Conservation (phyloP, 2,329 filamentous ascomycete genomes). For the Penicillium corylophilum region DNA sequence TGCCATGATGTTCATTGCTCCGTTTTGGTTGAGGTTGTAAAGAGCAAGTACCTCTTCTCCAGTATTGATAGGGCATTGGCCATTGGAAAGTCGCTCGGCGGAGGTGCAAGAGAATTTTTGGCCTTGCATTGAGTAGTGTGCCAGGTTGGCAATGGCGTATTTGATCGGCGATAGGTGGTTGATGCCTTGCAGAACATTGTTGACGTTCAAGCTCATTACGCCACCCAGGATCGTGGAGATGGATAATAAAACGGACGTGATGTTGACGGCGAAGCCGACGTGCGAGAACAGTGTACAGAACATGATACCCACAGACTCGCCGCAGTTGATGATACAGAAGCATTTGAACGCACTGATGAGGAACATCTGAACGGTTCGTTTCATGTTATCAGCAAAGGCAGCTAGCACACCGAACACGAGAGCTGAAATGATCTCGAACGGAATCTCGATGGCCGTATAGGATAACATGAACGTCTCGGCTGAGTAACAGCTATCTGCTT, state of each 20-base stretch:
- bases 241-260: conserved; percentile 68
- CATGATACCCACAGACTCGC: conserved; percentile 74
- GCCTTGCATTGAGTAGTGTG: conserved; percentile 61
- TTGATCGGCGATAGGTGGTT: conserved; percentile 72
- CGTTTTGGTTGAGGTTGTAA: conserved; percentile 65
- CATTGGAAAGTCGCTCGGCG: conserved; percentile 58
- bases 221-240: conserved; percentile 71
- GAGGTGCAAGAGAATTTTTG: conserved; percentile 65
- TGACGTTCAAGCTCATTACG: conserved; percentile 69
- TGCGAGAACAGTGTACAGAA: conserved; percentile 76
- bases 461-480: conserved; percentile 69
- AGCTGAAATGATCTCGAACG: conserved; percentile 66
- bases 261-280: conserved; percentile 73
- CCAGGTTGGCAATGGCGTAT: conserved; percentile 66
- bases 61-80: conserved; percentile 63
- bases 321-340: conserved; percentile 72
- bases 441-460: conserved; percentile 69
- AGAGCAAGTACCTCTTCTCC: conserved; percentile 67
- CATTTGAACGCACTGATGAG: conserved; percentile 67
- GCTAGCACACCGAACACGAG: conserved; percentile 65
- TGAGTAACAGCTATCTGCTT: conserved; percentile 70
- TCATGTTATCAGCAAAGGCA: conserved; percentile 64
- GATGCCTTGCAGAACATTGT: conserved; percentile 62
- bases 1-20: conserved; percentile 60
- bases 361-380: conserved; percentile 62